These are phyloP conservation scores for Carex littledalei DNA, from an alignment of 176 grass and related monocot species.

Conservation along the genomic window DNA sequence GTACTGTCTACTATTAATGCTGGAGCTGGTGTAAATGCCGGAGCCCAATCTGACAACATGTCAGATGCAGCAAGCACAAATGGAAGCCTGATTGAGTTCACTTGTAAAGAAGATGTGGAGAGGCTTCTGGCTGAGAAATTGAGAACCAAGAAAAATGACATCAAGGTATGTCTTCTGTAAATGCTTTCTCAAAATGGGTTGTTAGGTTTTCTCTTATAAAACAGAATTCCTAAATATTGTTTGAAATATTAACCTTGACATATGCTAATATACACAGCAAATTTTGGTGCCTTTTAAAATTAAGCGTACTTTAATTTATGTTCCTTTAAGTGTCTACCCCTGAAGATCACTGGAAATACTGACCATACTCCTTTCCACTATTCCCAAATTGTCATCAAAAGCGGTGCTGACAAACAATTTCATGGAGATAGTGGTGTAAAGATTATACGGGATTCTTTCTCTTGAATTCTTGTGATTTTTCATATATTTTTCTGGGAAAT, in stretches of 20 bases:
- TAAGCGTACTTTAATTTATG: not conserved
- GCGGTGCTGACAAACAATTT: too few species aligned
- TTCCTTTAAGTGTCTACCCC: too few species aligned
- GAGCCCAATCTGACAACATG: conserved; percentile 4
- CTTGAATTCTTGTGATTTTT: not conserved
- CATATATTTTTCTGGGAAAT: not conserved
- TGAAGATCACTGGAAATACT: not conserved
- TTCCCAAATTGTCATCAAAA: too few species aligned
- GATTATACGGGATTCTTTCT: not conserved
- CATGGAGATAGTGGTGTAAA: too few species aligned
- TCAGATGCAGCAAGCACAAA: conserved; percentile 9
- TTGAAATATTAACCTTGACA: not conserved
- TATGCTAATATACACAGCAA: not conserved
- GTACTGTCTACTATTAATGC: conserved; percentile 61
- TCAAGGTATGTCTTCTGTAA: conserved; percentile 44
- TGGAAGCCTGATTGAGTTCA: conserved; percentile 38
- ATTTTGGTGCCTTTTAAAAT: too few species aligned
- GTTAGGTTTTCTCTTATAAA: not conserved
- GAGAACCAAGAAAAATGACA: conserved; percentile 85
- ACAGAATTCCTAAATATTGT: not conserved
- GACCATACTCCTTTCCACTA: not conserved
- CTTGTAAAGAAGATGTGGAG: conserved; percentile 78
- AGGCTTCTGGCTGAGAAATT: conserved; percentile 80
- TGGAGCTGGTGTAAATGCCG: not conserved
- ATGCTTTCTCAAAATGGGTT: not conserved